phyloP scores from a whole-genome alignment of 2,329 filamentous ascomycete genomes.

The Exophiala calicioides region DNA sequence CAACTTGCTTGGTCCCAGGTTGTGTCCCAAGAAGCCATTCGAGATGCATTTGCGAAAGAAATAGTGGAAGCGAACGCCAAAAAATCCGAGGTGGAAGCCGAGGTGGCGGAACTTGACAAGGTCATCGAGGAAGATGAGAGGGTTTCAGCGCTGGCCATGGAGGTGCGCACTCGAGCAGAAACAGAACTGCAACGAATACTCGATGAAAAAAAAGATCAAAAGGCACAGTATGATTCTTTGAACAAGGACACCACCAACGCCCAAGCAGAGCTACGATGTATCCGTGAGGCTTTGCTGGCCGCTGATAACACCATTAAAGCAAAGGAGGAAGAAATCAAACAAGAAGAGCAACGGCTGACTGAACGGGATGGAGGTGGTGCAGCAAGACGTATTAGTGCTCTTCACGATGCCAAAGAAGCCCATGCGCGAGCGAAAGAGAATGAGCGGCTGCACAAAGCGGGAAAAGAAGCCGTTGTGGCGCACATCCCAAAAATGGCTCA shows the following conservation, averaged over 20 bases:
- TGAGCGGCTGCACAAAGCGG: conserved; percentile 45
- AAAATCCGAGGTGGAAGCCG: conserved; percentile 50
- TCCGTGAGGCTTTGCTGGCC: conserved; percentile 42
- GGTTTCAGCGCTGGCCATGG: conserved; percentile 38
- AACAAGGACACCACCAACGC: conserved; percentile 57
- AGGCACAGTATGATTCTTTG: conserved; percentile 55
- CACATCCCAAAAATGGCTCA: conserved; percentile 37
- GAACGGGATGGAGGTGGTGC: conserved; percentile 70
- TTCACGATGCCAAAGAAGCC: conserved; percentile 59
- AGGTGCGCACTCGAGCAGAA: conserved; percentile 47
- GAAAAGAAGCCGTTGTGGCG: conserved; percentile 38
- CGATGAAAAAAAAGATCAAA: conserved; percentile 51
- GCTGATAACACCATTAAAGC: conserved; percentile 50
- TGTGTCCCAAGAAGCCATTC: conserved; percentile 65
- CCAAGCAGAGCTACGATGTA: conserved; percentile 66
- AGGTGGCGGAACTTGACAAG: conserved; percentile 47
- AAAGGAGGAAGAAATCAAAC: conserved; percentile 47
- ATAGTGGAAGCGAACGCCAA: conserved; percentile 45
- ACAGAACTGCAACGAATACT: conserved; percentile 46
- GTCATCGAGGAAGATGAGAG: conserved; percentile 44
- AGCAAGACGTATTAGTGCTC: conserved; percentile 59
- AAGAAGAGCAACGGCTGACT: conserved; percentile 59
- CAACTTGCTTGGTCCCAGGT: conserved; percentile 90
- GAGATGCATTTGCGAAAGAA: conserved; percentile 40
- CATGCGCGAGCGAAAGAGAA: conserved; percentile 48